Evolutionary conservation across 2,329 filamentous ascomycete genomes (phyloP).

Genomic region (Mycosphaerella arachidis): DNA sequence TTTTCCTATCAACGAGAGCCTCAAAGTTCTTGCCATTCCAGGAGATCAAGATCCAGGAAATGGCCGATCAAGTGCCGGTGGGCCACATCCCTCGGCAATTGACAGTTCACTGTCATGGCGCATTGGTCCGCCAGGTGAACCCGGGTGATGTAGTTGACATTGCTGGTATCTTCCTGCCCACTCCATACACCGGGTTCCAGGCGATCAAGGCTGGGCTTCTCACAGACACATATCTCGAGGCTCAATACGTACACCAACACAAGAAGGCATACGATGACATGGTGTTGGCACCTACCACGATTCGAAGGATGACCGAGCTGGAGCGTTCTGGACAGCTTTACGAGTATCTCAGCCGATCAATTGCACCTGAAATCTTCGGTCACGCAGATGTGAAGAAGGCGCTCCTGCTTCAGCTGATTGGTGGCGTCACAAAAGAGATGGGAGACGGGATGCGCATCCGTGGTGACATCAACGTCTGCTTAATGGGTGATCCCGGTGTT

Average conservation of each 20-base stretch:
- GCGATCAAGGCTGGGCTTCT: slow-evolving; percentile 93
- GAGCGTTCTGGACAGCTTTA: slow-evolving; percentile 86
- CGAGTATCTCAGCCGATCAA: slow-evolving; percentile 90
- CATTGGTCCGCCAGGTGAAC: slow-evolving; percentile 78
- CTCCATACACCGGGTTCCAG: slow-evolving; percentile 97
- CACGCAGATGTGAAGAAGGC: slow-evolving; percentile 98
- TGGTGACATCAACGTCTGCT: slow-evolving; percentile 96
- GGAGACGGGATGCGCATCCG: slow-evolving; percentile 98
- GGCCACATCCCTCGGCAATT: slow-evolving; percentile 92
- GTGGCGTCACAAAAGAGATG: slow-evolving; percentile 93
- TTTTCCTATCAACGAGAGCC: slow-evolving; percentile 90
- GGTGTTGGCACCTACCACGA: slow-evolving; percentile 71
- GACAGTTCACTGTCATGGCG: slow-evolving; percentile 85
- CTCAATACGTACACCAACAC: slow-evolving; percentile 88
- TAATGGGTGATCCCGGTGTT: slow-evolving; percentile 99
- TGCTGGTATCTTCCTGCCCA: slow-evolving; percentile 92
- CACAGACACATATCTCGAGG: slow-evolving; percentile 95
- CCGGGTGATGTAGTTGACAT: slow-evolving; percentile 93
- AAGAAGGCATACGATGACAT: slow-evolving; percentile 98
- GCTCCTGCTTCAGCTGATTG: slow-evolving; percentile 87
- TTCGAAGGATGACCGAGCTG: slow-evolving; percentile 80
- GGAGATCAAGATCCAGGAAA: slow-evolving; percentile 96
- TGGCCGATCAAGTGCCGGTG: slow-evolving; percentile 98
- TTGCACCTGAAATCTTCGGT: slow-evolving; percentile 94
- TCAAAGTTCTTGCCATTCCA: slow-evolving; percentile 98